Evolutionary conservation across 2,329 filamentous ascomycete genomes (phyloP).

Genomic region (Penicillium janthinellum): DNA sequence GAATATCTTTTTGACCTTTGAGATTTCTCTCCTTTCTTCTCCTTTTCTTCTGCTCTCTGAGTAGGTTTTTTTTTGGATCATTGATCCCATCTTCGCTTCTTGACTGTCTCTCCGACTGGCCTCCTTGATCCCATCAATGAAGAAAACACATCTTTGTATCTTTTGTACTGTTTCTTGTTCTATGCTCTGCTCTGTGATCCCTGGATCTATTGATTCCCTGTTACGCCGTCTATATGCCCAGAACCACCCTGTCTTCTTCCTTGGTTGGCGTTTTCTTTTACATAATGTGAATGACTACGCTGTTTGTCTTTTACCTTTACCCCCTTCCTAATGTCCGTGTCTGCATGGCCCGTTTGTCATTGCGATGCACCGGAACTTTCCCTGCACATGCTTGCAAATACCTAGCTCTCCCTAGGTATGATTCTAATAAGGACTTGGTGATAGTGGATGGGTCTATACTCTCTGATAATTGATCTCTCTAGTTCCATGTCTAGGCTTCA

Average conservation of each 20-base stretch:
- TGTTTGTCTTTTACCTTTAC: neutral
- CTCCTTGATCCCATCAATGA: slow-evolving; percentile 13
- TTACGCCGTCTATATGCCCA: neutral
- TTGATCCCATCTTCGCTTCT: slow-evolving; percentile 15
- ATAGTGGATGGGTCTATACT: slow-evolving; percentile 4
- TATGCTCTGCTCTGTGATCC: neutral
- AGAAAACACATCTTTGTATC: slow-evolving; percentile 1
- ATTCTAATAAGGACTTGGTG: neutral
- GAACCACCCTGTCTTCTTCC: neutral
- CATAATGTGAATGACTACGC: slow-evolving; percentile 1
- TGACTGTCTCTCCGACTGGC: slow-evolving; percentile 13
- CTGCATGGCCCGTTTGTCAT: slow-evolving; percentile 1
- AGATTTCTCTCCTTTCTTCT: neutral
- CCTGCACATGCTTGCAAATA: slow-evolving; percentile 15
- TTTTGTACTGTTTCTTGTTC: slow-evolving; percentile 5
- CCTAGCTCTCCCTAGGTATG: neutral
- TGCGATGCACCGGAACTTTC: neutral
- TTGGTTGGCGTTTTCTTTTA: neutral
- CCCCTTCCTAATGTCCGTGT: neutral
- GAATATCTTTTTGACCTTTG: neutral
- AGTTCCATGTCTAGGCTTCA: neutral
- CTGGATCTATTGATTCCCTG: neutral
- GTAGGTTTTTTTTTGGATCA: slow-evolving; percentile 24
- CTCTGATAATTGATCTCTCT: neutral
- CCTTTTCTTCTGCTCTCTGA: slow-evolving; percentile 21